A percentile compares a stretch with the other conserved stretches of the same genome.
Evolutionary conservation across 805 yeast species (phyloP).

Genomic region (Alloascoidea hylecoeti): DNA sequence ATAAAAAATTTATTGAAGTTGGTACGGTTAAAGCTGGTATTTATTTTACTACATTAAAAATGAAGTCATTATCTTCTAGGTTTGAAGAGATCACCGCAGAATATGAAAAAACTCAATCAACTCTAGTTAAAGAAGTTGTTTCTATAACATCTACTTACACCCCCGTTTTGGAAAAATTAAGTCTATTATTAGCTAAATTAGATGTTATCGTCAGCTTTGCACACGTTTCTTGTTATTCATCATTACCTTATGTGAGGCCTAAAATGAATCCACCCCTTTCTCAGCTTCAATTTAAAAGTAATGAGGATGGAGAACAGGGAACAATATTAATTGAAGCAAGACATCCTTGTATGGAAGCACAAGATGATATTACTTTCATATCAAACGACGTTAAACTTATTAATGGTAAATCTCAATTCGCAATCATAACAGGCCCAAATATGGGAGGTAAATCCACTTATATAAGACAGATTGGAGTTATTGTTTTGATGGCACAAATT

Average conservation of each 20-base stretch:
- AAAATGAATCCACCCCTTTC: constrained; percentile 31
- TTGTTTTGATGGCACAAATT: constrained; percentile 75
- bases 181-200: constrained; percentile 50
- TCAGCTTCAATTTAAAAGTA: not conserved
- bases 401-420: constrained; percentile 47
- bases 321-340: constrained; percentile 61
- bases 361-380: constrained; percentile 81
- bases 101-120: constrained; percentile 63
- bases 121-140: constrained; percentile 73
- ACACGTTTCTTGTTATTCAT: constrained; percentile 70
- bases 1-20: constrained; percentile 52
- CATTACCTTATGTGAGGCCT: constrained; percentile 71
- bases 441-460: constrained; percentile 97
- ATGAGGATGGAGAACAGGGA: constrained; percentile 21
- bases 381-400: constrained; percentile 73
- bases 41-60: constrained; percentile 62
- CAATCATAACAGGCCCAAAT: constrained; percentile 88
- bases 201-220: constrained; percentile 85
- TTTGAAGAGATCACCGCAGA: constrained; percentile 44
- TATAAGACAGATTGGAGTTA: constrained; percentile 80
- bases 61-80: constrained; percentile 45
- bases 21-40: constrained; percentile 95
- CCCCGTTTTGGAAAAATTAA: constrained; percentile 59
- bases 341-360: constrained; percentile 91
- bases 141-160: constrained; percentile 69